phyloP scores from a whole-genome alignment of 2,329 filamentous ascomycete species.

The Colletotrichum sansevieriae region DNA sequence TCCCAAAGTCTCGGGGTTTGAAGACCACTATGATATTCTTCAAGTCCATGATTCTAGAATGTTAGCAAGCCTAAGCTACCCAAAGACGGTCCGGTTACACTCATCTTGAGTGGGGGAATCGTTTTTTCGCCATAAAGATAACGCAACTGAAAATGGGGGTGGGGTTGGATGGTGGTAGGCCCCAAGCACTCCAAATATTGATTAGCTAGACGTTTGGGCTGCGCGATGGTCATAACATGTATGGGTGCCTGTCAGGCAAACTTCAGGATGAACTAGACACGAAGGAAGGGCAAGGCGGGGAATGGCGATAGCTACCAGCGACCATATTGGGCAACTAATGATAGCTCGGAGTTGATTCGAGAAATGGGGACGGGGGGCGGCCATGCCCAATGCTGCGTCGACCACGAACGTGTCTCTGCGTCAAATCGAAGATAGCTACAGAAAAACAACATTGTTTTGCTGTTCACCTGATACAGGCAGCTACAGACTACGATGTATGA shows the following conservation, averaged over 20 bases:
- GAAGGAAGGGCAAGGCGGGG: not conserved
- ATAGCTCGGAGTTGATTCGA: not conserved
- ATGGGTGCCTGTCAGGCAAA: constrained; percentile 6
- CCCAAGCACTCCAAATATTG: not conserved
- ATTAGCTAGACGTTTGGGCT: constrained; percentile 25
- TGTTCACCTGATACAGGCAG: no score
- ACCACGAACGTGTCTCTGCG: no score
- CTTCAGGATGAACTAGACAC: not conserved
- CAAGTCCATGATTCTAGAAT: not conserved
- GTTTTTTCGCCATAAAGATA: not conserved
- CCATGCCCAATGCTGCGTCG: no score
- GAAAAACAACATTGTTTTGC: no score
- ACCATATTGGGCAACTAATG: not conserved
- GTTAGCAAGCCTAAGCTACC: not conserved
- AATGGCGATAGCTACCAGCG: not conserved
- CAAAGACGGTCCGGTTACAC: not conserved
- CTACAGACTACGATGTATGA: no score
- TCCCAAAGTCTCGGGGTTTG: not conserved
- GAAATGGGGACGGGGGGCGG: no score
- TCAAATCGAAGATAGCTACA: no score
- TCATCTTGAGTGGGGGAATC: constrained; percentile 33
- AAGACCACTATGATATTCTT: constrained; percentile 16
- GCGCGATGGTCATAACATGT: not conserved
- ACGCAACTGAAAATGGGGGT: constrained; percentile 33
- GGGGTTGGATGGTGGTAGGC: constrained; percentile 18